Evolutionary conservation across 2,329 filamentous ascomycete species (phyloP), one percentile per base, ranked within the genome.

Genomic region (Diaporthe sp.): DNA sequence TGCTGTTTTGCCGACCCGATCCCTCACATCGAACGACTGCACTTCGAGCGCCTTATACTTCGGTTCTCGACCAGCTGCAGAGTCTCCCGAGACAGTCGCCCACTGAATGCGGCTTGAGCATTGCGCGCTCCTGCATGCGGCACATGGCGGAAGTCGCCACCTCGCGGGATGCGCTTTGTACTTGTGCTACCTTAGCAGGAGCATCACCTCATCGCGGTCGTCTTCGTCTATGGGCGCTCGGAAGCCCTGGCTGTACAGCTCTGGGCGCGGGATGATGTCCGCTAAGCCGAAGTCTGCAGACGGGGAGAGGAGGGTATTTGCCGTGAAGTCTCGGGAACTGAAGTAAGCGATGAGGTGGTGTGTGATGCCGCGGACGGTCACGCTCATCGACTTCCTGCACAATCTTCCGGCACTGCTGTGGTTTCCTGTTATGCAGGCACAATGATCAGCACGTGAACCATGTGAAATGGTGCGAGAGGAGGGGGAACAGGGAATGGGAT

Each of bases 341-440:
- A 74, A 69, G 42, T 74, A 74, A 4, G 72, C 72, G 13, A 74
- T 55, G 12, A 74, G 72, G 44, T 74, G 72, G 44, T 74, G 72
- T 12, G 62, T 70, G 39, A 70, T 25, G 13, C 72, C 72, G 15
- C 42, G 39, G 22, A 74, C 53, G 31, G 72, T 74, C 31, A 74
- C 72, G 31, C 62, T 70, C 31, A 74, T 67, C 31, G 28, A 44
- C 25, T 68, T 69, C 37, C 72, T 59, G 42, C 53, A 74, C 51
- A 74, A 25, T 31, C 42, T 58, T 7, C 51, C 37, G 19, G 53
- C 28, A 28, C 53, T 53, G 19, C 65, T 69, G 42, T 69, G 65
- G 49, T 55, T 69, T 15, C 65, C 65, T 74, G 15, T 42, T n/a
- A 61, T 12, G 22, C 55, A 46, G 5, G 9, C 28, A 39, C 49